Base-by-base conservation (phyloP, 1,139 yeast genomes). In the Sugiyamaella pinicola region DNA sequence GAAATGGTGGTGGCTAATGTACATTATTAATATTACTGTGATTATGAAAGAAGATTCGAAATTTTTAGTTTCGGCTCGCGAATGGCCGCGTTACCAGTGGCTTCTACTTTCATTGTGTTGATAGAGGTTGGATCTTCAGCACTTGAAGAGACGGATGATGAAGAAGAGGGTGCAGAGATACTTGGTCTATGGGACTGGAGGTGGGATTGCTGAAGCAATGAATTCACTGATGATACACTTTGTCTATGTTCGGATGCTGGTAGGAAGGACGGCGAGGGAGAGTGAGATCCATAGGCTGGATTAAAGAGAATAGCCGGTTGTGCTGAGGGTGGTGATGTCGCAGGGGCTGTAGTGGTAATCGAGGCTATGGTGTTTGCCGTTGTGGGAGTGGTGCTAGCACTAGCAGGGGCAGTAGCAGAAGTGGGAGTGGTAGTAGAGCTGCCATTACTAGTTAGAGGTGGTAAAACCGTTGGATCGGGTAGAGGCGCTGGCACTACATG, bases 41-140 rank as follows among this genome's bases (percentile, higher is more conserved):
- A n/a, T 55, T 48, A 63, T 19, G 66, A 62, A 17, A 63, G 56
- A 31, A 63, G 59, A 47, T 59, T 63, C 12, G 64, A 61, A 13
- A 63, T 63, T 55, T 58, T 57, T 39, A 63, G 57, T 53, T 61
- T 62, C 2, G 49, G 35, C 18, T 48, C 39, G 31, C 48, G 35
- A 10, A 29, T 42, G 17, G 37, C 37, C 2, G 46, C 10, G 39
- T 28, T 28, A 15, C 28, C 17, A 42, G 46, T 35, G 4, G 51
- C 26, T n/a, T 39, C 42, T 3, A 24, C 31, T 21, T 24, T 42
- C 40, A 34, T 21, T 4, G 40, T 13, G 22, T 12, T 33, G 33
- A n/a, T 10, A 4, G 44, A 31, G 8, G n/a, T 40, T 12, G 44
- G 44, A 13, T 47, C 44, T 22, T 22, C 34, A 18, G 31, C 34